Evolutionary conservation across 1,284 basidiomycete genomes (phyloP).

Genomic region (Moesziomyces sp.): DNA sequence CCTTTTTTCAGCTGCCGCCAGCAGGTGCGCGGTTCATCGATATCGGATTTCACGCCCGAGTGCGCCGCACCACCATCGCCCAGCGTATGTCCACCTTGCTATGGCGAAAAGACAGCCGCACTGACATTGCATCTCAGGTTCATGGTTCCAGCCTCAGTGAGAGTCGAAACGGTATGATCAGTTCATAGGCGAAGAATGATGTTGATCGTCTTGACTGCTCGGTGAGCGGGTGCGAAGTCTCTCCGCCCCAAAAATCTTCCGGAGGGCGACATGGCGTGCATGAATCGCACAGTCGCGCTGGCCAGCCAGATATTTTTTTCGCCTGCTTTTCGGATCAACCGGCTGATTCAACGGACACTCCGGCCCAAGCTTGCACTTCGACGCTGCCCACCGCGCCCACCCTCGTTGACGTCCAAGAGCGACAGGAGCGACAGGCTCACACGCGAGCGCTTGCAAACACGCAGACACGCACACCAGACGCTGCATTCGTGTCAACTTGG

Average conservation of each 20-base stretch:
- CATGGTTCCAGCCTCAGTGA: no score
- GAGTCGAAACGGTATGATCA: no score
- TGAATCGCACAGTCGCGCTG: background rate
- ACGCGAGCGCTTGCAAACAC: no score
- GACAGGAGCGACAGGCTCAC: no score
- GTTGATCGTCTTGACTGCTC: no score
- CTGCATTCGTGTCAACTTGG: no score
- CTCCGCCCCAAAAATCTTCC: constrained; percentile 35
- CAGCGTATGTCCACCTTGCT: no score
- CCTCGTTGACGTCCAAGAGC: background rate
- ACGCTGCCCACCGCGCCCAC: background rate
- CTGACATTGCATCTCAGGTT: no score
- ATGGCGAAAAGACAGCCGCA: no score
- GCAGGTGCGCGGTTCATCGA: constrained; percentile 12
- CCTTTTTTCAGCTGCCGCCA: background rate
- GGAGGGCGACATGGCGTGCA: background rate
- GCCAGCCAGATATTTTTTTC: background rate
- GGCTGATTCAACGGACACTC: constrained; percentile 21
- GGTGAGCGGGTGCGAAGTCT: background rate
- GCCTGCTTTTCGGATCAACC: constrained; percentile 27
- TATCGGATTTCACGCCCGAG: constrained; percentile 37
- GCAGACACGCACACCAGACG: no score
- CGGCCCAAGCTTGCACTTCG: constrained; percentile 2
- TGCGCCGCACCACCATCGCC: background rate
- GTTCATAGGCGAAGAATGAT: no score